A percentile compares a stretch with the other conserved stretches of the same genome.
These are phyloP conservation scores for Colletotrichum lentis DNA, from an alignment of 2,329 filamentous ascomycete genomes.

Conservation along the genomic window DNA sequence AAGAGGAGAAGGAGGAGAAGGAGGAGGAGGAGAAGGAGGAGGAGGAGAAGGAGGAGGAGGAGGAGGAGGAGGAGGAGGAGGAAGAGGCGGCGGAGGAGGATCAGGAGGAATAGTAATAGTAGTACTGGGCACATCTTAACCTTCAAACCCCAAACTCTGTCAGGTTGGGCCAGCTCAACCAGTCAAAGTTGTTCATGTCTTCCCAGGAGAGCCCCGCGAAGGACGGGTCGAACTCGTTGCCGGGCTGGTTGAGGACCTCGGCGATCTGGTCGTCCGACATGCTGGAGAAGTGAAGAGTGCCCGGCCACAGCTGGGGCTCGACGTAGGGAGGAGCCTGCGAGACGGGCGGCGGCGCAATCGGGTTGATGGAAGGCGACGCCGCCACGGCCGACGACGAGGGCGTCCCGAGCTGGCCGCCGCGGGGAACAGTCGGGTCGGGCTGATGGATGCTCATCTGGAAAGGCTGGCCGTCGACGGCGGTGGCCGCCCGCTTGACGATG, in stretches of 20 bases:
- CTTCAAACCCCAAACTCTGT: constrained; percentile 51
- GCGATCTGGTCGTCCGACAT: constrained; percentile 76
- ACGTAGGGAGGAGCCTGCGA: constrained; percentile 43
- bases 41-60: too few species aligned
- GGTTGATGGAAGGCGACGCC: constrained; percentile 25
- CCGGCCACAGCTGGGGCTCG: constrained; percentile 52
- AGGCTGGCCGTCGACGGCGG: constrained; percentile 32
- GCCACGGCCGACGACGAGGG: constrained; percentile 22
- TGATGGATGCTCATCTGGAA: constrained; percentile 17
- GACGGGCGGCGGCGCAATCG: constrained; percentile 37
- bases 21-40: too few species aligned
- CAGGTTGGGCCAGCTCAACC: constrained; percentile 59
- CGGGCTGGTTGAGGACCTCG: constrained; percentile 70
- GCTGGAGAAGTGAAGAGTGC: constrained; percentile 68
- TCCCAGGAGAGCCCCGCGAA: constrained; percentile 66
- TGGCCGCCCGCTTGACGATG: constrained; percentile 52
- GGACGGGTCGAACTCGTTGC: constrained; percentile 64
- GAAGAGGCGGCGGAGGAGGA: too few species aligned
- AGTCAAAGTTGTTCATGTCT: constrained; percentile 66
- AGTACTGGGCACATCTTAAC: constrained; percentile 16
- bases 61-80: too few species aligned
- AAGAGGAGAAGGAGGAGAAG: too few species aligned
- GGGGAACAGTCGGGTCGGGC: neutral
- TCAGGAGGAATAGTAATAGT: too few species aligned
- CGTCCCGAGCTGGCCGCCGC: constrained; percentile 23